phyloP scores from a whole-genome alignment of 352 stramenopile genomes.

The Phytophthora chlamydospora region DNA sequence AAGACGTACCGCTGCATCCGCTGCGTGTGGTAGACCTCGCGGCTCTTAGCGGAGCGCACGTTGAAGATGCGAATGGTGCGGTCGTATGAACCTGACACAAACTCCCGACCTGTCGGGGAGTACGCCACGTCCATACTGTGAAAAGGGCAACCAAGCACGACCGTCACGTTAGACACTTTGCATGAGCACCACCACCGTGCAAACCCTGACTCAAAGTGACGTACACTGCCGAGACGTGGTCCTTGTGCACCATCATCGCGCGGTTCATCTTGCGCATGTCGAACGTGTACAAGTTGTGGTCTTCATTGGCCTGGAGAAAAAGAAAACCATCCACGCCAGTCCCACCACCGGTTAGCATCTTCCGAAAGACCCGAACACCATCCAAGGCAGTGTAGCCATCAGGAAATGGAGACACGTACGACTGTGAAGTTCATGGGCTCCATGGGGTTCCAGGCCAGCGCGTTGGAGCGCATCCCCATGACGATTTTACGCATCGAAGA shows the following conservation, averaged over 20 bases:
- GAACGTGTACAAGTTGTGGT: conserved; percentile 99
- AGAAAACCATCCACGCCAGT: conserved; percentile 16
- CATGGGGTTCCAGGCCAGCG: conserved; percentile 99
- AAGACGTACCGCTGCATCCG: conserved; percentile 96
- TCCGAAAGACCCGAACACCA: conserved; percentile 6
- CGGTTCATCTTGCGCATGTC: conserved; percentile 98
- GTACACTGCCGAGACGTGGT: conserved; percentile 97
- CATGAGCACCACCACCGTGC: neutral
- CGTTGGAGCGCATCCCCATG: conserved; percentile 96
- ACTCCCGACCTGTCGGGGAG: conserved; percentile 97
- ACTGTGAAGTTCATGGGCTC: conserved; percentile 99
- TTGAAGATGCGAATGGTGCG: conserved; percentile 98
- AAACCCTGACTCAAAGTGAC: conserved; percentile 33
- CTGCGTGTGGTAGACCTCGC: conserved; percentile 98
- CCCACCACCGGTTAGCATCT: conserved; percentile 13
- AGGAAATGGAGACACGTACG: conserved; percentile 40
- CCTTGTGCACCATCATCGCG: conserved; percentile 97
- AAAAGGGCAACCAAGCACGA: conserved; percentile 1
- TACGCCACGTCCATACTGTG: conserved; percentile 96
- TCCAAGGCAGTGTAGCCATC: conserved; percentile 8
- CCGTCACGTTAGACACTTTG: conserved; percentile 27
- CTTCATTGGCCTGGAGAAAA: conserved; percentile 93
- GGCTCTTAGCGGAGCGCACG: conserved; percentile 80
- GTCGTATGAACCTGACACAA: conserved; percentile 98
- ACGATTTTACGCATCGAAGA: conserved; percentile 97